These are phyloP conservation scores for Ramaria rubella DNA, from an alignment of 768 basidiomycete genomes.

Conservation along the genomic window DNA sequence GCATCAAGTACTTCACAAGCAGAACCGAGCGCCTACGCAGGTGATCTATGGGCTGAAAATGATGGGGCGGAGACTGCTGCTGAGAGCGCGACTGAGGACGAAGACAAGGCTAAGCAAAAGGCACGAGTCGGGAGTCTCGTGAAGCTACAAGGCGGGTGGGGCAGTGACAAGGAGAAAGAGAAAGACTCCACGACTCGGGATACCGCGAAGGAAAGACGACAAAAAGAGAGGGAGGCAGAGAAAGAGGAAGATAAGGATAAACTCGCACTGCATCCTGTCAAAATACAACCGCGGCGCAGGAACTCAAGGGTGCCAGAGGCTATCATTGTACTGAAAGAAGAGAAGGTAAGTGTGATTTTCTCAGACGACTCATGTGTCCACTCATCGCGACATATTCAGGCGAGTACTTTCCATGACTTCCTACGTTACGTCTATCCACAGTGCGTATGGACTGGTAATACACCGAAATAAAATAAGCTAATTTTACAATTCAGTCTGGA, in stretches of 20 bases:
- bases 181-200: constrained; percentile 8
- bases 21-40: neutral
- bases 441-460: constrained; percentile 43
- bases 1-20: neutral
- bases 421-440: constrained; percentile 91
- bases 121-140: constrained; percentile 51
- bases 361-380: neutral
- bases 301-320: constrained; percentile 59
- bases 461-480: constrained; percentile 8
- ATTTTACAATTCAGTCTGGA: constrained; percentile 48
- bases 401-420: constrained; percentile 87
- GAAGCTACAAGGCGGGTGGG: constrained; percentile 37
- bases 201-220: constrained; percentile 2
- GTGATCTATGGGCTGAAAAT: constrained; percentile 1
- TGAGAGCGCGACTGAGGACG: neutral
- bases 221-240: constrained; percentile 16
- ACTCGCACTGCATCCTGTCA: neutral
- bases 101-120: constrained; percentile 25
- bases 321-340: constrained; percentile 84
- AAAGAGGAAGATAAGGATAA: constrained; percentile 8
- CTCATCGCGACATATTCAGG: constrained; percentile 32
- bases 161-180: constrained; percentile 10
- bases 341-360: constrained; percentile 43
- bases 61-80: constrained; percentile 4
- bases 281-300: constrained; percentile 1